A percentile compares a stretch with the other conserved stretches of the same genome.
phyloP scores from a whole-genome alignment of 352 stramenopile genomes.

The Hyaloperonospora arabidopsidis region DNA sequence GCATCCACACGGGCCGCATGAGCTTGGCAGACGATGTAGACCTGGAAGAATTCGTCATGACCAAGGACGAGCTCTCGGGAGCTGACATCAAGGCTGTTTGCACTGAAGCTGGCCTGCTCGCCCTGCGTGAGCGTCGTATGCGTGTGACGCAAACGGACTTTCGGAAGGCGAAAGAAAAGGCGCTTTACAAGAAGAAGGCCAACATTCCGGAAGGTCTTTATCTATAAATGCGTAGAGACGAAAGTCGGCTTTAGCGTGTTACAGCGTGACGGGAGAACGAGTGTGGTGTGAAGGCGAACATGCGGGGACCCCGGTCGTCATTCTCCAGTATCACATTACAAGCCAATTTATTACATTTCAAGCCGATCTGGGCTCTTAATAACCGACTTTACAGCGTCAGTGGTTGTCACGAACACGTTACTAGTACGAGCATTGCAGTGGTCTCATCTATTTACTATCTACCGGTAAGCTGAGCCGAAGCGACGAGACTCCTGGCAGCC shows the following conservation, averaged over 20 bases:
- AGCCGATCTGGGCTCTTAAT: slow-evolving; percentile 4
- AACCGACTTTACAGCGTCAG: slow-evolving; percentile 15
- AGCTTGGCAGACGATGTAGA: slow-evolving; percentile 97
- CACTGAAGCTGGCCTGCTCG: slow-evolving; percentile 98
- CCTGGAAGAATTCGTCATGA: slow-evolving; percentile 99
- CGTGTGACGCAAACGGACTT: slow-evolving; percentile 99
- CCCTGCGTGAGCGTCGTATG: slow-evolving; percentile 98
- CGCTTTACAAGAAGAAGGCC: slow-evolving; percentile 99
- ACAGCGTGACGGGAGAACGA: slow-evolving; percentile 7
- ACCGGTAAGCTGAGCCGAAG: slow-evolving; percentile 18
- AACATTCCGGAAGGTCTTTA: slow-evolving; percentile 99
- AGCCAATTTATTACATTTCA: slow-evolving; percentile 7
- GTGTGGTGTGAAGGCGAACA: not conserved
- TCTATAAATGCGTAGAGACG: slow-evolving; percentile 90
- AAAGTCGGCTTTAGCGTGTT: slow-evolving; percentile 19
- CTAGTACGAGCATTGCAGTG: slow-evolving; percentile 8
- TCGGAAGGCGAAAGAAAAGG: slow-evolving; percentile 99
- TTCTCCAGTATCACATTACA: slow-evolving; percentile 21
- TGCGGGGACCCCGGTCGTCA: slow-evolving; percentile 3
- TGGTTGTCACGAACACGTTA: no score
- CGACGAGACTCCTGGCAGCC: slow-evolving; percentile 28
- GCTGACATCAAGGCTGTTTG: slow-evolving; percentile 99
- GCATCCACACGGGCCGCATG: slow-evolving; percentile 99
- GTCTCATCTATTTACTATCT: slow-evolving; percentile 17
- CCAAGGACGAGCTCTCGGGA: slow-evolving; percentile 99